phyloP scores from a whole-genome alignment of 208 protist species.

The Crithidia fasciculata region DNA sequence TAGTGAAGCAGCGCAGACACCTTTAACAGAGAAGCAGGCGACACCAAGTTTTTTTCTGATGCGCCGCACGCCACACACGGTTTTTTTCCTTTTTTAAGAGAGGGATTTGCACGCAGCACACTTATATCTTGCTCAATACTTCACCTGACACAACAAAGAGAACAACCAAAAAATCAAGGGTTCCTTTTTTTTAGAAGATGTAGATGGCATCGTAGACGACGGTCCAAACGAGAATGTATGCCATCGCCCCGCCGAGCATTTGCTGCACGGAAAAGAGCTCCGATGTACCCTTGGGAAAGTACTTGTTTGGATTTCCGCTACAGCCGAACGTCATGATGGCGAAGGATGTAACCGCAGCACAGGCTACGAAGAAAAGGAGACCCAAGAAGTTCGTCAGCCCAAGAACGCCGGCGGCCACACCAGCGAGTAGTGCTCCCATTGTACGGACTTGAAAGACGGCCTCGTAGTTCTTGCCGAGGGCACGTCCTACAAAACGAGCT shows the following conservation, averaged over 20 bases:
- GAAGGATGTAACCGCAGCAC: conserved; percentile 63
- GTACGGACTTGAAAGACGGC: conserved; percentile 70
- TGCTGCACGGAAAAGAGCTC: conserved; percentile 72
- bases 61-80: no score
- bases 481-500: conserved; percentile 57
- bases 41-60: no score
- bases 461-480: conserved; percentile 67
- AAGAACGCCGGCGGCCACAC: conserved; percentile 76
- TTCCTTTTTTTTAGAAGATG: conserved; percentile 66
- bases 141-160: neutral
- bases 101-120: neutral
- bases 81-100: no score
- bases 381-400: conserved; percentile 78
- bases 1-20: no score
- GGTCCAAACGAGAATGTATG: conserved; percentile 87
- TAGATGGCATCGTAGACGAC: conserved; percentile 90
- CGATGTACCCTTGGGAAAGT: conserved; percentile 74
- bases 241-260: conserved; percentile 73
- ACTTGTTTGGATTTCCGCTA: conserved; percentile 58
- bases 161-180: neutral
- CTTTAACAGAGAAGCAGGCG: no score
- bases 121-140: neutral
- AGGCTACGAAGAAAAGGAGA: conserved; percentile 70
- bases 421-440: conserved; percentile 74
- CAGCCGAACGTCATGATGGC: conserved; percentile 61